Evolutionary conservation across 179 eudicot species (phyloP).

Genomic region (Spergularia azorica): DNA sequence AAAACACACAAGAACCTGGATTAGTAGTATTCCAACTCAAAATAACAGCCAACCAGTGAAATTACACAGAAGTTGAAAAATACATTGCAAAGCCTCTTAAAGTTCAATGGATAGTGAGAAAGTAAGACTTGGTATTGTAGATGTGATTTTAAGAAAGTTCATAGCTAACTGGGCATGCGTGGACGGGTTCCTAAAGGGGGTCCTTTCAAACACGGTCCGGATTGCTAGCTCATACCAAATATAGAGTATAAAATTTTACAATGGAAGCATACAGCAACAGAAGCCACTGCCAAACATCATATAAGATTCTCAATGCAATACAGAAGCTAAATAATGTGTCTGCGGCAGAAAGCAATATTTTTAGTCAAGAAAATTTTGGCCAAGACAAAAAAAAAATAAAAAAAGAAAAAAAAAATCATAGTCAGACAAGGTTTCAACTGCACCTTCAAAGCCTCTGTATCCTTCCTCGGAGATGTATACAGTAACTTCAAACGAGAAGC

Average conservation of each 20-base stretch:
- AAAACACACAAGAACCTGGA: background rate
- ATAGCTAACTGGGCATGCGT: background rate
- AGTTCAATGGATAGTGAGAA: background rate
- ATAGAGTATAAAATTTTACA: no score
- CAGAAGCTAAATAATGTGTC: background rate
- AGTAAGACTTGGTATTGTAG: background rate
- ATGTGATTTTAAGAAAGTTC: background rate
- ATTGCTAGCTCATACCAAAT: no score
- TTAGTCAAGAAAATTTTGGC: conserved; percentile 4
- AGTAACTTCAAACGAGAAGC: conserved; percentile 98
- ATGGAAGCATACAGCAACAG: background rate
- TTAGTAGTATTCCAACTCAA: background rate
- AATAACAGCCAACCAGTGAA: background rate
- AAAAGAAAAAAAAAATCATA: background rate
- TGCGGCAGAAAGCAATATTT: background rate
- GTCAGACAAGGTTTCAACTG: conserved; percentile 7
- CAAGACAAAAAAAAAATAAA: background rate
- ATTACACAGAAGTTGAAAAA: background rate
- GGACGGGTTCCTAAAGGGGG: no score
- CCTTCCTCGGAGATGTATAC: conserved; percentile 57
- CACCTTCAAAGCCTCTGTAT: conserved; percentile 80
- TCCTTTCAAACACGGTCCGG: no score
- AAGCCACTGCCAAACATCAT: no score
- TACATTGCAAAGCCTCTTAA: background rate
- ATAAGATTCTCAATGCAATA: background rate